Conservation (phyloP, 495 filamentous ascomycete genomes). For the Cercophora scortea region DNA sequence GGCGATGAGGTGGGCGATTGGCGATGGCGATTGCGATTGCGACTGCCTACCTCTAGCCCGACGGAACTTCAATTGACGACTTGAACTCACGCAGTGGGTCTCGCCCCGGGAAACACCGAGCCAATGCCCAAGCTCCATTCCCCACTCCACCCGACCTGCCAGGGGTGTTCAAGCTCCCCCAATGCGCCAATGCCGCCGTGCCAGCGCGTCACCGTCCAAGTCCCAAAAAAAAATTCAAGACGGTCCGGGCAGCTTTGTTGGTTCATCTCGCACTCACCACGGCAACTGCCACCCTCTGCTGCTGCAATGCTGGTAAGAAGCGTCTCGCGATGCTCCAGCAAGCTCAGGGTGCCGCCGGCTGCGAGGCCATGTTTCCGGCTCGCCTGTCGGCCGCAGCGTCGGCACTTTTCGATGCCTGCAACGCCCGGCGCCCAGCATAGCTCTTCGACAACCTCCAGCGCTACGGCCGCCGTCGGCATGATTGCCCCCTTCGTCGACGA, state of each 20-base stretch:
- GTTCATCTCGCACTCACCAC: no score
- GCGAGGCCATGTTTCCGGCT: conserved; percentile 18
- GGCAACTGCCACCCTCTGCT: no score
- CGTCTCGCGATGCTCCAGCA: conserved; percentile 23
- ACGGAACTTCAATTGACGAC: no score
- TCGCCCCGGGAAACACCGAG: conserved; percentile 5
- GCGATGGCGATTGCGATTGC: conserved; percentile 1
- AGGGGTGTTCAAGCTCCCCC: not conserved
- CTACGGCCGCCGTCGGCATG: conserved; percentile 25
- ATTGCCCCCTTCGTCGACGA: conserved; percentile 66
- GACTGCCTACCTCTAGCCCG: no score
- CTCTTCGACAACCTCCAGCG: conserved; percentile 13
- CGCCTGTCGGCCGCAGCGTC: conserved; percentile 21
- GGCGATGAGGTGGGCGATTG: conserved; percentile 1
- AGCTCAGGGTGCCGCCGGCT: conserved; percentile 14
- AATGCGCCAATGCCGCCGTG: not conserved
- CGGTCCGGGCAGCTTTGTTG: not conserved
- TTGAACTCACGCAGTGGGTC: conserved; percentile 16
- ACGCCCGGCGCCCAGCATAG: conserved; percentile 16
- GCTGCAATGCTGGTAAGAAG: conserved; percentile 27
- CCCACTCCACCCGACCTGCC: not conserved
- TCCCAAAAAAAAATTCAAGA: not conserved
- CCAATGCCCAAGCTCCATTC: conserved; percentile 13
- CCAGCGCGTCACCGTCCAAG: not conserved
- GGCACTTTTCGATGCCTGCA: conserved; percentile 36